These are phyloP conservation scores for Diaporthe ilicicola DNA, from an alignment of 2,329 filamentous ascomycete species.

Conservation along the genomic window DNA sequence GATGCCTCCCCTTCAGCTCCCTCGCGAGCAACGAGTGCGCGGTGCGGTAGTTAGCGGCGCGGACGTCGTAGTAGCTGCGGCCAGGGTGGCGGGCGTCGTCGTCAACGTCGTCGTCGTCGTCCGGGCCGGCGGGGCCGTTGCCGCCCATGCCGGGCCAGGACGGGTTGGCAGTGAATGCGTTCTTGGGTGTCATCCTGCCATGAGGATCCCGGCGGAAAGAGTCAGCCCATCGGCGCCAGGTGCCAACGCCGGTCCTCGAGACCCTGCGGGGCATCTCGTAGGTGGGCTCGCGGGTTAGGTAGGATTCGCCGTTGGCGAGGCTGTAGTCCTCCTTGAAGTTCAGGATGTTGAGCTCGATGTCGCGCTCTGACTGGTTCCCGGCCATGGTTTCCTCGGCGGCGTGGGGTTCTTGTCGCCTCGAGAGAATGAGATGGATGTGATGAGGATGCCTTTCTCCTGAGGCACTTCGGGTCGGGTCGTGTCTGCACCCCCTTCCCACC, in stretches of 20 bases:
- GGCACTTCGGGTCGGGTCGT: background rate
- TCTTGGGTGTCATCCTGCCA: constrained; percentile 55
- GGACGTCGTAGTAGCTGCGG: constrained; percentile 63
- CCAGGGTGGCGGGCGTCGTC: constrained; percentile 44
- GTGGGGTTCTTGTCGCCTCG: background rate
- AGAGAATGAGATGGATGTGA: background rate
- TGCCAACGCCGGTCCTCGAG: constrained; percentile 35
- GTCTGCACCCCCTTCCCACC: background rate
- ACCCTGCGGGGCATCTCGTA: constrained; percentile 47
- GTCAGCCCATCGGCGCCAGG: constrained; percentile 58
- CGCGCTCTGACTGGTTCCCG: constrained; percentile 41
- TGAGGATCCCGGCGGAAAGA: constrained; percentile 70
- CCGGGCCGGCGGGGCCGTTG: constrained; percentile 32
- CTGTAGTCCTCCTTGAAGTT: constrained; percentile 65
- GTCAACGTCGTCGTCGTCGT: constrained; percentile 10
- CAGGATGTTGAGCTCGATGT: constrained; percentile 66
- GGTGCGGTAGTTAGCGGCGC: constrained; percentile 73
- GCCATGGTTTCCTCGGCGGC: constrained; percentile 44
- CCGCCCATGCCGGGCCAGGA: constrained; percentile 36
- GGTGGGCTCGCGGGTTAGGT: constrained; percentile 60
- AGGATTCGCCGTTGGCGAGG: constrained; percentile 57
- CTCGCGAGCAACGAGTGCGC: constrained; percentile 79
- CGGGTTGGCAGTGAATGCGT: constrained; percentile 29
- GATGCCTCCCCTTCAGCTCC: constrained; percentile 81
- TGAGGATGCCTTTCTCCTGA: background rate